A percentile compares a stretch with the other conserved stretches of the same genome.
Conservation (phyloP, 2,329 filamentous ascomycete genomes). For the Penicillium sp. region DNA sequence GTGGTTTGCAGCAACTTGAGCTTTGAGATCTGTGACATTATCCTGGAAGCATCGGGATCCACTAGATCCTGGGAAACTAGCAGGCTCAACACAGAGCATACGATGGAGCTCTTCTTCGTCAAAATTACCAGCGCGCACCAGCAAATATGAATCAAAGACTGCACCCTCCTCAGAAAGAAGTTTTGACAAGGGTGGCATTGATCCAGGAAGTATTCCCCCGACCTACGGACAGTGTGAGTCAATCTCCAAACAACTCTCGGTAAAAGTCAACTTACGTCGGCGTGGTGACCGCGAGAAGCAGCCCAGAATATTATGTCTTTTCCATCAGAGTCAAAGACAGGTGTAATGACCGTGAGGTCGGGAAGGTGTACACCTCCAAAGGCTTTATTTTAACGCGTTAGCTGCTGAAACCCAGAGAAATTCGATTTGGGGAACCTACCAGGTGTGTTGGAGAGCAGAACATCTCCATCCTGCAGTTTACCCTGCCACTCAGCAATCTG, state of each 20-base stretch:
- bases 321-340: conserved; percentile 69
- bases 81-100: conserved; percentile 68
- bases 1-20: conserved; percentile 78
- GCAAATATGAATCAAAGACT: conserved; percentile 60
- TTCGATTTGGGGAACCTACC: conserved; percentile 51
- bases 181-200: conserved; percentile 60
- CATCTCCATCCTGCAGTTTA: conserved; percentile 71
- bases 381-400: conserved; percentile 54
- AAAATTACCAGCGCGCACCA: conserved; percentile 71
- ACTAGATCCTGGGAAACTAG: conserved; percentile 69
- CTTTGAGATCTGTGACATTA: conserved; percentile 79
- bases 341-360: conserved; percentile 75
- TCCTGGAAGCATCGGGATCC: conserved; percentile 74
- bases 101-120: conserved; percentile 71
- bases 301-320: conserved; percentile 74
- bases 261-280: conserved; percentile 56
- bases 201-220: conserved; percentile 72
- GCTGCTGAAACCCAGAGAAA: background rate
- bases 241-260: background rate
- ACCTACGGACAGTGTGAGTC: conserved; percentile 44
- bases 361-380: conserved; percentile 77
- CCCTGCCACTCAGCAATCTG: conserved; percentile 74
- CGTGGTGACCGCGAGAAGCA: conserved; percentile 72
- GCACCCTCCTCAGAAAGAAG: conserved; percentile 51
- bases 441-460: conserved; percentile 71